phyloP scores from a whole-genome alignment of 2,329 filamentous ascomycete genomes.

The Alternaria consortialis region DNA sequence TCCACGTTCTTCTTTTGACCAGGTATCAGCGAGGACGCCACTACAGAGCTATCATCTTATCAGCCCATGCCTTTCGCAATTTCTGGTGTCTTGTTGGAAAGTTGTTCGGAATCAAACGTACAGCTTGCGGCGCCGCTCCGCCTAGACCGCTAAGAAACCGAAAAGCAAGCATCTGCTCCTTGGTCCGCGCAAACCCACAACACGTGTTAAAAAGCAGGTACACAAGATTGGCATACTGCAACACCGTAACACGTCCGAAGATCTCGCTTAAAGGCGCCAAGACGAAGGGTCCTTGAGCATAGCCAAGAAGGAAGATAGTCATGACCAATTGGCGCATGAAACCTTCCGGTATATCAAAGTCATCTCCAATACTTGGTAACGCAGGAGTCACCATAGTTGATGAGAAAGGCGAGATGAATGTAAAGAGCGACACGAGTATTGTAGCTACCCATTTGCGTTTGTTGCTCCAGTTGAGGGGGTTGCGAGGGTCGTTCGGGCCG shows the following conservation, averaged over 20 bases:
- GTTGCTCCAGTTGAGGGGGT: slow-evolving; percentile 59
- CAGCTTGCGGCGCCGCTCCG: slow-evolving; percentile 45
- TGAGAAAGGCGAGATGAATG: slow-evolving; percentile 51
- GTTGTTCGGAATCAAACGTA: slow-evolving; percentile 20
- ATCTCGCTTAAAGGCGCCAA: slow-evolving; percentile 49
- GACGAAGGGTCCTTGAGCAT: slow-evolving; percentile 50
- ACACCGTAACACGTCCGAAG: slow-evolving; percentile 45
- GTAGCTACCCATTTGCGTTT: slow-evolving; percentile 57
- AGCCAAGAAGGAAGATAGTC: slow-evolving; percentile 51
- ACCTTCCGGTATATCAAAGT: slow-evolving; percentile 44
- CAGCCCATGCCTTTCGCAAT: not conserved
- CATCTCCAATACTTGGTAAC: slow-evolving; percentile 37
- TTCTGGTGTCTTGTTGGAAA: not conserved
- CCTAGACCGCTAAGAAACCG: slow-evolving; percentile 48
- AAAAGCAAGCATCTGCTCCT: slow-evolving; percentile 45
- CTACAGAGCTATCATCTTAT: slow-evolving; percentile 37
- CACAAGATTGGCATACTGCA: slow-evolving; percentile 47
- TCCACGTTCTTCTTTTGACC: slow-evolving; percentile 68
- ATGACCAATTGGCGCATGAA: slow-evolving; percentile 45
- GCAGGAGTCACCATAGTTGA: slow-evolving; percentile 52
- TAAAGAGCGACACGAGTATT: slow-evolving; percentile 54
- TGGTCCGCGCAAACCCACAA: slow-evolving; percentile 45
- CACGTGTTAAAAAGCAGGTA: slow-evolving; percentile 47
- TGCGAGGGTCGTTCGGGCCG: slow-evolving; percentile 55
- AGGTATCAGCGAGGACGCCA: slow-evolving; percentile 61